Evolutionary conservation across 2,329 filamentous ascomycete genomes (phyloP), one percentile per base, ranked within the genome.

Genomic region (Penicillium sp.): DNA sequence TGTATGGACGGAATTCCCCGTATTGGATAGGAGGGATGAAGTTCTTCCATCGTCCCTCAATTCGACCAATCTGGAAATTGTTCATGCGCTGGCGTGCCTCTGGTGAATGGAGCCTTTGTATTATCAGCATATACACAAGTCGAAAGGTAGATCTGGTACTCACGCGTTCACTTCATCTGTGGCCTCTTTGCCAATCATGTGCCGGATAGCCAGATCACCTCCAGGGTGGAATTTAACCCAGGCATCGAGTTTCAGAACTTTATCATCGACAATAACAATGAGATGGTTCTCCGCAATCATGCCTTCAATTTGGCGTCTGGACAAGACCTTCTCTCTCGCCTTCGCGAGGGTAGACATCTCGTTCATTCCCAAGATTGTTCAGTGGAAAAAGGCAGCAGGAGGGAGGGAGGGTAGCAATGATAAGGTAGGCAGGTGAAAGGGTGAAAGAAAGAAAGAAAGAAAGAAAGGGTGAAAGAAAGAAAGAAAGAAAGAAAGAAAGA

Each of bases 151-250:
- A 57, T 14, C 3, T 10, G 13, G 49, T 45, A 79, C 88, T 48
- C 81, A 96, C 90, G 87, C 90, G 69, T 88, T 90, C 53, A 97
- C 86, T 76, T 98, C 93, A 72, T 96, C 92, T 10, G 93, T 96
- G 44, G 91, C 93, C 84, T 96, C 92, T 76, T 89, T 85, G 54
- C 92, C 92, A 58, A 97, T 83, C 90, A 97, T 93, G 71, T 98
- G 93, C 71, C 85, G 79, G 63, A 98, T 95, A 55, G 93, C 84
- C 76, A 90, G 92, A 65, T 92, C 86, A 63, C 95, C 95, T 47
- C 95, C 95, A 11, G 95, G 93, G 69, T 98, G 93, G 68, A 90
- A 97, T 49, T 86, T 86, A 48, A 95, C 77, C 92, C 92, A 98
- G 29, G 87, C 82, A 75, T 98, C 93, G 27, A 90, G 85, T 76